Evolutionary conservation across 176 grass and related monocot genomes (phyloP), one percentile per base, ranked within the genome.

Genomic region (Rhynchospora pubera): DNA sequence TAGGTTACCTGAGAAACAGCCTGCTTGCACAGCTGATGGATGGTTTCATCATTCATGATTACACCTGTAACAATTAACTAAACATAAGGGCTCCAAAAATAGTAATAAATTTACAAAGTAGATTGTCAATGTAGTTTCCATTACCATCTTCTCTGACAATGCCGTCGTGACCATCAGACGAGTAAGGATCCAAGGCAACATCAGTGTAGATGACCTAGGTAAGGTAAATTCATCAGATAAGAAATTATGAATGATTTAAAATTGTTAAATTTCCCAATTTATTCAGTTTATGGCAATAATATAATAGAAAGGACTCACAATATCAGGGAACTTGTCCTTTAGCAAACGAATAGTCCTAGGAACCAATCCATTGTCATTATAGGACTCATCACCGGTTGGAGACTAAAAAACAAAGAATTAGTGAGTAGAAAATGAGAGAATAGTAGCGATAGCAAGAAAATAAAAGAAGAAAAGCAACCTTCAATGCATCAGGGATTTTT

Each of bases 61-160:
- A 95, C 91, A 86, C 96, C 96, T 99, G 74, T 19, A 42, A 81
- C 60, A 64, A 42, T 63, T 63, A 46, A 81, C 26, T 63, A 47
- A 62, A 62, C 5, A 61, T 23, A 81, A 63, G 62, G 2, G n/a
- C 15, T 44, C 43, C 18, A 43, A 63, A 43, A 13, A 12, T 62
- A 19, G 5, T 21, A 80, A 42, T 21, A 80, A 42, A 48, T 45
- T 44, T 60, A 63, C 78, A 45, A n/a, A 62, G 62, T 4, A 24
- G 13, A 83, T 39, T 87, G 14, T 30, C 80, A 2, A 84, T 19
- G 65, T 73, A 52, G 48, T 73, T 3, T 32, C 62, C 22, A 84
- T 88, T 91, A 99, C 96, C 96, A 93, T 95, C 96, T 90, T 93
- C 92, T 68, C 92, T 90, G 73, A 99, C 92, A 50, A 99, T 99